These are phyloP conservation scores for Niebla homalea DNA, from an alignment of 495 filamentous ascomycete species.

Conservation along the genomic window DNA sequence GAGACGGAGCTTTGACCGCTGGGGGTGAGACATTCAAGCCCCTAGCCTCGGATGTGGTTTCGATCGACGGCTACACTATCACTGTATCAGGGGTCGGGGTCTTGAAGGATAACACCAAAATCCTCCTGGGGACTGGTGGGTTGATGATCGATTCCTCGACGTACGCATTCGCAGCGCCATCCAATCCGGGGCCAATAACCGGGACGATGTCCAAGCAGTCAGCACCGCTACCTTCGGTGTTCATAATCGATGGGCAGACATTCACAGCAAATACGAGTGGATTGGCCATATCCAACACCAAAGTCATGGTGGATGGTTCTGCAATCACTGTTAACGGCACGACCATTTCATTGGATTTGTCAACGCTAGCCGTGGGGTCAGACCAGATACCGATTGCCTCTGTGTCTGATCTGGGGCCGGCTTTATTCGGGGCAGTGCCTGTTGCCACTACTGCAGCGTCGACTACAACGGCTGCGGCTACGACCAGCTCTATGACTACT, in stretches of 20 bases:
- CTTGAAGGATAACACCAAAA: not conserved
- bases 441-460: too few species aligned
- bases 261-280: constrained; percentile 7
- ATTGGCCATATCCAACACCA: not conserved
- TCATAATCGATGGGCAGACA: not conserved
- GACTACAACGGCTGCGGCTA: too few species aligned
- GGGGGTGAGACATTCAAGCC: constrained; percentile 4
- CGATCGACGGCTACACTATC: constrained; percentile 1
- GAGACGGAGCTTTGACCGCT: not conserved
- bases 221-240: not conserved
- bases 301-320: constrained; percentile 1
- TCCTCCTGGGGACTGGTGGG: constrained; percentile 3
- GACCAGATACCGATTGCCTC: too few species aligned
- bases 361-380: not conserved
- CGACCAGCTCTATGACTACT: too few species aligned
- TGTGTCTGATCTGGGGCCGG: too few species aligned
- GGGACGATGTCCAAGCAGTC: not conserved
- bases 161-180: constrained; percentile 6
- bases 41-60: not conserved
- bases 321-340: constrained; percentile 7
- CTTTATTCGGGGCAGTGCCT: too few species aligned
- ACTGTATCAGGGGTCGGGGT: not conserved
- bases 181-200: not conserved
- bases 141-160: constrained; percentile 4
- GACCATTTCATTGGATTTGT: not conserved